phyloP scores from a whole-genome alignment of 108 stramenopile species.

The Skeletonema menzelii region DNA sequence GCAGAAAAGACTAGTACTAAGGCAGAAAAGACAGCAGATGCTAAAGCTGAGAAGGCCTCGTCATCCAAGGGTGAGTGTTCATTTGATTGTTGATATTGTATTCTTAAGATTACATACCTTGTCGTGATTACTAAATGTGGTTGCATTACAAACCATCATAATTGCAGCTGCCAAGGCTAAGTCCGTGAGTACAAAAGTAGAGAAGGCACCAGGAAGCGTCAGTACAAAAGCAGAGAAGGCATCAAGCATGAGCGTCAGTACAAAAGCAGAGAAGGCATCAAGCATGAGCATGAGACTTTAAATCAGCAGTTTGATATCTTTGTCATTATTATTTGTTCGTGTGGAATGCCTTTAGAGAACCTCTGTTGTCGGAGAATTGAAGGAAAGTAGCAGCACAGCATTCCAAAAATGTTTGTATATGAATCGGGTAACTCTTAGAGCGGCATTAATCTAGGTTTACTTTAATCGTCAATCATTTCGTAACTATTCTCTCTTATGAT shows the following conservation, averaged over 20 bases:
- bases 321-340: background rate
- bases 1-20: background rate
- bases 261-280: background rate
- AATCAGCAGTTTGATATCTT: background rate
- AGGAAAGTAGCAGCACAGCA: background rate
- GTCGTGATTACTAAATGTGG: background rate
- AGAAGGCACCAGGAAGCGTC: background rate
- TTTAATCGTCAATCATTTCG: background rate
- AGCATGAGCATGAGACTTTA: background rate
- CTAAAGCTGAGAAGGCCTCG: slow-evolving; percentile 1
- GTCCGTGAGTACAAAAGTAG: background rate
- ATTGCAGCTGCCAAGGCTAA: background rate
- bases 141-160: background rate
- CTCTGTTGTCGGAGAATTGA: too few relatives aligned
- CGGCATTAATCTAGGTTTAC: background rate
- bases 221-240: background rate
- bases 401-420: background rate
- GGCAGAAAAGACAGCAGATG: background rate
- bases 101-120: background rate
- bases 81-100: background rate
- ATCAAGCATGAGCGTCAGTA: background rate
- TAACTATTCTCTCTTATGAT: too few relatives aligned
- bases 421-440: background rate
- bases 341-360: background rate
- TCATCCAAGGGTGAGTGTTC: background rate